Evolutionary conservation across 306 rosid species (phyloP).

Genomic region (Sicyos edulis): DNA sequence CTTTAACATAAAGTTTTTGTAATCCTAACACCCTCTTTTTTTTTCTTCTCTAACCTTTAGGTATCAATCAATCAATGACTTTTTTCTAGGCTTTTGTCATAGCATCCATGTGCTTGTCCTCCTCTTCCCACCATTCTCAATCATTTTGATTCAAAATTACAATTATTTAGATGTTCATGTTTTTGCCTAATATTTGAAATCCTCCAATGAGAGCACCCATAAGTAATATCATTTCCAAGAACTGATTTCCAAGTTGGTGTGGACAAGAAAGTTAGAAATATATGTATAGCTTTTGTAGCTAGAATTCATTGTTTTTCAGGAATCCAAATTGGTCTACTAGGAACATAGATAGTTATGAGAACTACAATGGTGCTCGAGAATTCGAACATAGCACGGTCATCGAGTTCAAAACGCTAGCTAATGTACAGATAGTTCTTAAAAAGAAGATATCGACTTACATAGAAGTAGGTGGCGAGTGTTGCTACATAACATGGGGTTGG

Average conservation of each 20-base stretch:
- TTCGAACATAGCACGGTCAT: not conserved
- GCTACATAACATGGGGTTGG: not conserved
- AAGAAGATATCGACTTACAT: too few species aligned
- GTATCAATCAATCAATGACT: constrained; percentile 22
- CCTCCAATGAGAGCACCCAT: not conserved
- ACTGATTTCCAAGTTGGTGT: not conserved
- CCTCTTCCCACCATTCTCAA: constrained; percentile 26
- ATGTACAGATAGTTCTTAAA: too few species aligned
- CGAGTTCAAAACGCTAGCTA: too few species aligned
- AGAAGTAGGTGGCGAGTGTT: too few species aligned
- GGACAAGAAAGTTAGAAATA: too few species aligned
- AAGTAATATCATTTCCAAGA: not conserved
- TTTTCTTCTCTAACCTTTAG: constrained; percentile 9
- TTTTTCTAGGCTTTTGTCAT: constrained; percentile 6
- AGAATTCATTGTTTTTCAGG: too few species aligned
- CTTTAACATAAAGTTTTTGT: too few species aligned
- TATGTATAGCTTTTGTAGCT: too few species aligned
- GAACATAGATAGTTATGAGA: not conserved
- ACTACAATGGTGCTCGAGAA: not conserved
- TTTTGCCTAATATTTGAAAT: not conserved
- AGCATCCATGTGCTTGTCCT: constrained; percentile 46
- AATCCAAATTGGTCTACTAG: not conserved
- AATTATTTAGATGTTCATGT: constrained; percentile 4
- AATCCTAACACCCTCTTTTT: too few species aligned
- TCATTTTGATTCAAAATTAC: constrained; percentile 9